These are phyloP conservation scores for Cryphonectria nitschkei DNA, from an alignment of 2,329 filamentous ascomycete species.

Conservation along the genomic window DNA sequence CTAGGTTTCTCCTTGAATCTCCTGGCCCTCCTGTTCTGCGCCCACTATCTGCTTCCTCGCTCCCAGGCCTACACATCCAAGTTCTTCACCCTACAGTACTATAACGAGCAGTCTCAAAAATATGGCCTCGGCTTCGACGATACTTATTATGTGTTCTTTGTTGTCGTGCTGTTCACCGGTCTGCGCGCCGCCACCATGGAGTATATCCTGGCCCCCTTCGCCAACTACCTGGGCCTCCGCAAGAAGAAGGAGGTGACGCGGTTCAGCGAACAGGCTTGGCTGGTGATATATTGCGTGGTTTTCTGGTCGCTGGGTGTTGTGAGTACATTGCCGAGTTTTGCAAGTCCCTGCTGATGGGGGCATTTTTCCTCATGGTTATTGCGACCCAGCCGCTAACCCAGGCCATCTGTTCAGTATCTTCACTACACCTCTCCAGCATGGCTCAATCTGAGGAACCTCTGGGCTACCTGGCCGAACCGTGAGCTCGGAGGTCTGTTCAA, in stretches of 20 bases:
- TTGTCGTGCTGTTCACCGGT: slow-evolving; percentile 83
- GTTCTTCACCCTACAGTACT: slow-evolving; percentile 87
- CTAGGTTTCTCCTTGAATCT: slow-evolving; percentile 84
- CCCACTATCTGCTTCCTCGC: slow-evolving; percentile 81
- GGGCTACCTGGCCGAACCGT: slow-evolving; percentile 82
- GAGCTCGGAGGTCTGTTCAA: slow-evolving; percentile 78
- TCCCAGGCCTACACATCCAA: slow-evolving; percentile 79
- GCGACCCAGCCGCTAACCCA: slow-evolving; percentile 11
- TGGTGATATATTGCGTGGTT: slow-evolving; percentile 78
- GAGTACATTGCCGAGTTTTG: slow-evolving; percentile 41
- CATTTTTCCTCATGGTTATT: neutral
- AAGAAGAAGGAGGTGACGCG: slow-evolving; percentile 77
- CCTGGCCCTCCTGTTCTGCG: slow-evolving; percentile 78
- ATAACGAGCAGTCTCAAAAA: slow-evolving; percentile 66
- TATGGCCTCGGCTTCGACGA: slow-evolving; percentile 84
- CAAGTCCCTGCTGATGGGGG: neutral
- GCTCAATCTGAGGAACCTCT: slow-evolving; percentile 76
- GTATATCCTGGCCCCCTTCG: slow-evolving; percentile 80
- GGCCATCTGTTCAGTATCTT: slow-evolving; percentile 64
- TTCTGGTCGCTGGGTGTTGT: slow-evolving; percentile 88
- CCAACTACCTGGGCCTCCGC: slow-evolving; percentile 70
- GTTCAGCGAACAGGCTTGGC: slow-evolving; percentile 94
- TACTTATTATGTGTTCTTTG: slow-evolving; percentile 74
- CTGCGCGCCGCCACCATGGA: slow-evolving; percentile 85
- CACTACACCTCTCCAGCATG: slow-evolving; percentile 78